Evolutionary conservation across 2,329 filamentous ascomycete genomes (phyloP).

Genomic region (Lachnellula cervina): DNA sequence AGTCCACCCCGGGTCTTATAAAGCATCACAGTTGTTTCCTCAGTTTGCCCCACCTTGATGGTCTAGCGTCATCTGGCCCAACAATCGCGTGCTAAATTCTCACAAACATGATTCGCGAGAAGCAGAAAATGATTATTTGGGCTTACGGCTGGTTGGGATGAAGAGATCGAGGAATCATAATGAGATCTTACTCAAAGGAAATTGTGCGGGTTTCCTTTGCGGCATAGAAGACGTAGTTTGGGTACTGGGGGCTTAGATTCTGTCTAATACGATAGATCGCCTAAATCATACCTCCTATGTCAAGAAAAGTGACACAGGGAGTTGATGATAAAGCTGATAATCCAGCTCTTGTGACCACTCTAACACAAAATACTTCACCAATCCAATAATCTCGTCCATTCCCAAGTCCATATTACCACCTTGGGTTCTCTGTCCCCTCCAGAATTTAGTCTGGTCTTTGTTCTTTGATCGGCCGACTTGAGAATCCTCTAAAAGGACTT

Average conservation of each 20-base stretch:
- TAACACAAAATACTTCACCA: conserved; percentile 33
- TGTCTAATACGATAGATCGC: too few relatives aligned
- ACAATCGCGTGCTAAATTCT: not conserved
- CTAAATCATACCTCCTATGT: too few relatives aligned
- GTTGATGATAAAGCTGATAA: conserved; percentile 34
- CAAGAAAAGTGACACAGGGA: conserved; percentile 17
- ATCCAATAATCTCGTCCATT: conserved; percentile 10
- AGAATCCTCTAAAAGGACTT: conserved; percentile 1
- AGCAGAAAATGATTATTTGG: too few relatives aligned
- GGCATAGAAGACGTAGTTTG: too few relatives aligned
- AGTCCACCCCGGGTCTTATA: not conserved
- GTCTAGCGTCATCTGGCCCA: not conserved
- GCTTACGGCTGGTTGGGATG: too few relatives aligned
- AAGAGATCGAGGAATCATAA: too few relatives aligned
- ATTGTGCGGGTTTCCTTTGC: too few relatives aligned
- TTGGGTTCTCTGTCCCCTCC: not conserved
- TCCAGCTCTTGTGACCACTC: conserved; percentile 35
- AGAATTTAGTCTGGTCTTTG: not conserved
- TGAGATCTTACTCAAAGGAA: too few relatives aligned
- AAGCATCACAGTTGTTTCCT: not conserved
- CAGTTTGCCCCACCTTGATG: not conserved
- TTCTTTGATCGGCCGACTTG: not conserved
- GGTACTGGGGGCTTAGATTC: too few relatives aligned
- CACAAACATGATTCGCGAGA: not conserved
- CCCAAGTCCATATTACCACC: too few relatives aligned